These are phyloP conservation scores for Pseudogymnoascus sp. DNA, from an alignment of 2,329 filamentous ascomycete species.

Conservation along the genomic window DNA sequence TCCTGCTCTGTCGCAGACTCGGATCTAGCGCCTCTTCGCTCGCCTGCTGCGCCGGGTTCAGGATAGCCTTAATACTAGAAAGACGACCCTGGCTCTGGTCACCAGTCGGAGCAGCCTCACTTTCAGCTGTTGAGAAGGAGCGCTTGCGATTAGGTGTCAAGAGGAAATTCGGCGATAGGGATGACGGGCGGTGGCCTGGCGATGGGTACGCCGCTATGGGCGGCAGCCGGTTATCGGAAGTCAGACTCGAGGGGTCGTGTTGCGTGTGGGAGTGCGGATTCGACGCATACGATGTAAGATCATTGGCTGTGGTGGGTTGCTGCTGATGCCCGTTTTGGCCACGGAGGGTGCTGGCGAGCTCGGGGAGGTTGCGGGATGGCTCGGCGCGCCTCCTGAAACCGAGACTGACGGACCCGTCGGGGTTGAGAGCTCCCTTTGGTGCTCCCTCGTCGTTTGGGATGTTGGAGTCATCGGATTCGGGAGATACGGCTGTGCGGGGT, in stretches of 20 bases:
- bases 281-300: conserved; percentile 38
- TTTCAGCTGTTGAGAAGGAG: conserved; percentile 56
- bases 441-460: conserved; percentile 13
- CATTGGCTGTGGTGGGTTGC: conserved; percentile 42
- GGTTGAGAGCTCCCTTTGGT: conserved; percentile 48
- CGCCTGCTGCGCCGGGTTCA: conserved; percentile 47
- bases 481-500: conserved; percentile 18
- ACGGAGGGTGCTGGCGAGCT: conserved; percentile 21
- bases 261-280: conserved; percentile 18
- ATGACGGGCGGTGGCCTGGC: conserved; percentile 45
- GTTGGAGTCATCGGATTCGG: conserved; percentile 24
- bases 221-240: conserved; percentile 51
- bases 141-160: conserved; percentile 56
- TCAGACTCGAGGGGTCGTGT: conserved; percentile 36
- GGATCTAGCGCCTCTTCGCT: conserved; percentile 13
- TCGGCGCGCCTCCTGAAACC: conserved; percentile 43
- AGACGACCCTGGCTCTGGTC: conserved; percentile 52
- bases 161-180: conserved; percentile 53
- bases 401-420: conserved; percentile 58
- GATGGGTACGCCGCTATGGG: conserved; percentile 34
- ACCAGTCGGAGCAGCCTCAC: conserved; percentile 29
- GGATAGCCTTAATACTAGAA: conserved; percentile 67
- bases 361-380: conserved; percentile 24
- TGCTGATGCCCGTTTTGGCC: conserved; percentile 22
- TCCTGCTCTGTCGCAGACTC: conserved; percentile 3